A percentile compares a stretch with the other conserved stretches of the same genome.
Conservation (phyloP, 176 grass and related monocot genomes). For the Phoenix dactylifera region DNA sequence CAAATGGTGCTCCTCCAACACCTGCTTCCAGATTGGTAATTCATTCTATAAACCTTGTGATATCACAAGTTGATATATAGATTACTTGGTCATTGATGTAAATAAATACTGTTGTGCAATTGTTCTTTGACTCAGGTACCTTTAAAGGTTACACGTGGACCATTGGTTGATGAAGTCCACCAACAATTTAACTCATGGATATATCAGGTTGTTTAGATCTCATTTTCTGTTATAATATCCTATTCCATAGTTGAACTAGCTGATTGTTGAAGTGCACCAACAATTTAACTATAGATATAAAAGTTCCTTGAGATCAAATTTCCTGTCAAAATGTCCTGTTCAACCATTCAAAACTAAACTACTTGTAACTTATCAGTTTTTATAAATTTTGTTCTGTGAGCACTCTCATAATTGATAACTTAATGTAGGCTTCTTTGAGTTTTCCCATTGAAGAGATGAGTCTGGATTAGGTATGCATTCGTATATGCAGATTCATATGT, state of each 20-base stretch:
- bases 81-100: no score
- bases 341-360: no score
- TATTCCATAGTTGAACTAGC: background rate
- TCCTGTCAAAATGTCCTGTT: no score
- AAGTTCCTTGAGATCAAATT: background rate
- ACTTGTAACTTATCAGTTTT: no score
- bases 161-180: constrained; percentile 75
- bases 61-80: constrained; percentile 14
- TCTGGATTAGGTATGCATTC: no score
- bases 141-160: constrained; percentile 55
- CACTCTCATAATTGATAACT: no score
- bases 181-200: constrained; percentile 88
- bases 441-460: no score
- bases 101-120: no score
- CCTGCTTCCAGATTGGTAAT: constrained; percentile 51
- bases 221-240: background rate
- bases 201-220: constrained; percentile 53
- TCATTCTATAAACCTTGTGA: background rate
- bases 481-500: no score
- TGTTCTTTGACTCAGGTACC: constrained; percentile 27
- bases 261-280: background rate
- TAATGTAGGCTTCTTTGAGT: no score
- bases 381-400: no score
- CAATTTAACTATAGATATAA: constrained; percentile 9
- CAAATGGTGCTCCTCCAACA: constrained; percentile 52